A percentile compares a stretch with the other conserved stretches of the same genome.
Conservation (phyloP, 1,139 yeast genomes). For the Suhomyces terraborum region DNA sequence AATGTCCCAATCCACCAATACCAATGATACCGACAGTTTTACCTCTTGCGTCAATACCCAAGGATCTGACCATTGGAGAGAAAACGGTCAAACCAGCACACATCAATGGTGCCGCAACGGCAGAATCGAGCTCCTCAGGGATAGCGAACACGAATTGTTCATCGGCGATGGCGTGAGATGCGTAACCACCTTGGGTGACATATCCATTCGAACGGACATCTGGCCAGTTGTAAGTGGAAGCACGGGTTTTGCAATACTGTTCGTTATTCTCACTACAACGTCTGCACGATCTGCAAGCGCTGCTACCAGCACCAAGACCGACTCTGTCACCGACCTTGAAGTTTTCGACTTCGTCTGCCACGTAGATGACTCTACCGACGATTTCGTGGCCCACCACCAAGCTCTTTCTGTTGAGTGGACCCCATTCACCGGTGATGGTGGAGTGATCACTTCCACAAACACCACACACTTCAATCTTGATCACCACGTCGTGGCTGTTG, state of each 20-base stretch:
- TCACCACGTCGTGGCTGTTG: conserved; percentile 35
- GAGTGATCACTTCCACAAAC: conserved; percentile 48
- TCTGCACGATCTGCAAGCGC: conserved; percentile 47
- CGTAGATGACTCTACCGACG: conserved; percentile 44
- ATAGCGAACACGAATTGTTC: conserved; percentile 51
- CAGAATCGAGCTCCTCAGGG: conserved; percentile 45
- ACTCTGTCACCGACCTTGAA: conserved; percentile 47
- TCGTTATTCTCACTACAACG: conserved; percentile 46
- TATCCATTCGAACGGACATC: conserved; percentile 43
- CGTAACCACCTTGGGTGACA: conserved; percentile 56
- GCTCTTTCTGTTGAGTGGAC: conserved; percentile 24
- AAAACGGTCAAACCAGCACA: conserved; percentile 57
- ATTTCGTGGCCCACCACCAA: conserved; percentile 53
- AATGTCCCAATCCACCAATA: conserved; percentile 63
- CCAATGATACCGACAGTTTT: conserved; percentile 56
- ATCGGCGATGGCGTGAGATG: conserved; percentile 50
- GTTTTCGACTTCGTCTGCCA: conserved; percentile 39
- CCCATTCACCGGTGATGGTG: conserved; percentile 46
- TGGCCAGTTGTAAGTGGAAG: conserved; percentile 43
- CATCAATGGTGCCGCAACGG: conserved; percentile 51
- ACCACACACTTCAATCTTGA: conserved; percentile 41
- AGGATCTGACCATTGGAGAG: conserved; percentile 50
- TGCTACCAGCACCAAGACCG: conserved; percentile 54
- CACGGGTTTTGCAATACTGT: conserved; percentile 46
- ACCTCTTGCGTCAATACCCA: conserved; percentile 38